A percentile compares a stretch with the other conserved stretches of the same genome.
Conservation (phyloP, 805 yeast species). For the Candida awuae region DNA sequence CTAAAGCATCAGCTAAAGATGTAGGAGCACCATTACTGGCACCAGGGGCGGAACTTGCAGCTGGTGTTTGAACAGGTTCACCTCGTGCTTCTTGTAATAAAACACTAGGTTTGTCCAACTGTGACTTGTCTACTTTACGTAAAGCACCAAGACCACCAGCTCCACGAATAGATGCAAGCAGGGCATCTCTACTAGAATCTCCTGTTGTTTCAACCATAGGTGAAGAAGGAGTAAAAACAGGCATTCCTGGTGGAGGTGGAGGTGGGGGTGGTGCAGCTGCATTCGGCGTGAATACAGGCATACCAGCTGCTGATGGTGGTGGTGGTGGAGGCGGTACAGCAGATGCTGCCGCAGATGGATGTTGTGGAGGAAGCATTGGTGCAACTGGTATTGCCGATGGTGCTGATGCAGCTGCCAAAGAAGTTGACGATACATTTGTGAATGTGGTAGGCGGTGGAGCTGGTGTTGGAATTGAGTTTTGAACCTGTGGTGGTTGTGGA, state of each 20-base stretch:
- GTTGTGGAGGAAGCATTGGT: conserved; percentile 10
- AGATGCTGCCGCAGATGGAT: conserved; percentile 12
- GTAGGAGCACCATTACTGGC: conserved; percentile 41
- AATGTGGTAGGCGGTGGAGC: conserved; percentile 1
- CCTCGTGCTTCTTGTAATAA: conserved; percentile 66
- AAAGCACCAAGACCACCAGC: conserved; percentile 67
- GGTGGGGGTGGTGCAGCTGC: conserved; percentile 8
- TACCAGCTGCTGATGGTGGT: conserved; percentile 23
- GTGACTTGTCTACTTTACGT: conserved; percentile 73
- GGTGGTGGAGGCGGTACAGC: conserved; percentile 20
- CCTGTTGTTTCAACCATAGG: conserved; percentile 28
- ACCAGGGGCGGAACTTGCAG: conserved; percentile 31
- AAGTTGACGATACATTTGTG: background rate
- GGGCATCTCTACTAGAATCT: conserved; percentile 67
- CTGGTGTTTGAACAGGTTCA: conserved; percentile 34
- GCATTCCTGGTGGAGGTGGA: conserved; percentile 20
- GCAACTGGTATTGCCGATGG: background rate
- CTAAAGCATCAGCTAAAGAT: conserved; percentile 30
- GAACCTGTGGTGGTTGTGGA: conserved; percentile 17
- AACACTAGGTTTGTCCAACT: conserved; percentile 71
- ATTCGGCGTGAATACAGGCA: conserved; percentile 3
- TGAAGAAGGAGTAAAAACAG: conserved; percentile 29
- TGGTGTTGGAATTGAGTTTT: conserved; percentile 19
- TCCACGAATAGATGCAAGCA: conserved; percentile 77
- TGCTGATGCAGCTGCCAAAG: background rate